Conservation (phyloP, 805 yeast species). For the Ogataea naganishii region DNA sequence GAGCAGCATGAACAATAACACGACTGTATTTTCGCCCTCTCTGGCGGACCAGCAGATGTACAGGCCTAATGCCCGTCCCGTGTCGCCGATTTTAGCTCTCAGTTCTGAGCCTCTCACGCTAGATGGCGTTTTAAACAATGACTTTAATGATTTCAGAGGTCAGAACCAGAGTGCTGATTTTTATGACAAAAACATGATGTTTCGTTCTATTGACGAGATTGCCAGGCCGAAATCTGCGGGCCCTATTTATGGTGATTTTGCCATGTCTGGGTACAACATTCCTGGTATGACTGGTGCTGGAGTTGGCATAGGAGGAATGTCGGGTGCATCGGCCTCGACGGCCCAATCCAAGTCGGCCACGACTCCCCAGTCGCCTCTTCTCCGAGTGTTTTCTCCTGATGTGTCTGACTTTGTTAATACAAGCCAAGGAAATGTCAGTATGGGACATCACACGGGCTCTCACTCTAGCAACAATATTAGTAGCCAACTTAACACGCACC, state of each 20-base stretch:
- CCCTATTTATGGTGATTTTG: slow-evolving; percentile 18
- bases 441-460: too few relatives aligned
- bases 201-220: slow-evolving; percentile 10
- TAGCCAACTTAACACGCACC: slow-evolving; percentile 2
- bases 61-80: slow-evolving; percentile 15
- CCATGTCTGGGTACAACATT: background rate
- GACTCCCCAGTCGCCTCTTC: slow-evolving; percentile 1
- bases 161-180: too few relatives aligned
- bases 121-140: slow-evolving; percentile 28
- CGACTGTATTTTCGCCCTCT: slow-evolving; percentile 13
- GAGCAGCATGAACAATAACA: slow-evolving; percentile 13
- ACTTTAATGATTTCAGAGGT: slow-evolving; percentile 4
- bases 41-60: too few relatives aligned
- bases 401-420: too few relatives aligned
- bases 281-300: background rate
- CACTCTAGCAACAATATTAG: slow-evolving; percentile 2
- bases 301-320: too few relatives aligned
- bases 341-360: too few relatives aligned
- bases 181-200: too few relatives aligned
- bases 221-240: slow-evolving; percentile 40
- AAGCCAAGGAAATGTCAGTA: too few relatives aligned
- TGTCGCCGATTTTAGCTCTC: slow-evolving; percentile 23
- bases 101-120: slow-evolving; percentile 27
- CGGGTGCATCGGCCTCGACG: too few relatives aligned
- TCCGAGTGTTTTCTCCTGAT: slow-evolving; percentile 2